Evolutionary conservation across 2,329 filamentous ascomycete genomes (phyloP).

Genomic region (Hypoxylon sp.): DNA sequence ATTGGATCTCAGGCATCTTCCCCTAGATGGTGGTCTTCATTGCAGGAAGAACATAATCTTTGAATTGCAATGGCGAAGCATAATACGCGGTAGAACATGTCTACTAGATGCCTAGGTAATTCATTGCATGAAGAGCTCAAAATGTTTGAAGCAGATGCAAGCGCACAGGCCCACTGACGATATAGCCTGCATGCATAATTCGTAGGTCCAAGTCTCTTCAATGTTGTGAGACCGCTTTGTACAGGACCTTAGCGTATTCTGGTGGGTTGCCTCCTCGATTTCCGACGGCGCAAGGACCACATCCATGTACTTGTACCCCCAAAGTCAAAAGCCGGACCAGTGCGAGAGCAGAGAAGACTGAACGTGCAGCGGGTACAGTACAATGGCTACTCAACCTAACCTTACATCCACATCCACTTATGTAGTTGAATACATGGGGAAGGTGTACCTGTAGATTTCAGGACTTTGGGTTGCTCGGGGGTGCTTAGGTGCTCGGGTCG

Average conservation of each 20-base stretch:
- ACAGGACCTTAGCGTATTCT: constrained; percentile 13
- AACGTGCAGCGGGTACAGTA: constrained; percentile 25
- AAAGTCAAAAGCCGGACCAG: constrained; percentile 30
- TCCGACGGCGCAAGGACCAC: constrained; percentile 36
- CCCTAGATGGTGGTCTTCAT: neutral
- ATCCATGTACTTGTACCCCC: constrained; percentile 17
- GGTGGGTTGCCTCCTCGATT: constrained; percentile 43
- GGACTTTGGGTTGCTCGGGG: constrained; percentile 14
- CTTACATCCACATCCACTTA: no score
- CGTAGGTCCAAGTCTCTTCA: constrained; percentile 3
- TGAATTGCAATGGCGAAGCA: constrained; percentile 6
- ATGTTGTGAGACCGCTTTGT: constrained; percentile 30
- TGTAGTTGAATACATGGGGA: neutral
- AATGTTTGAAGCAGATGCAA: constrained; percentile 18
- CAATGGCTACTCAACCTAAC: no score
- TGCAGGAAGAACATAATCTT: neutral
- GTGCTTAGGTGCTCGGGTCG: constrained; percentile 12
- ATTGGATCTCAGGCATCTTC: neutral
- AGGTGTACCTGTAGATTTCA: constrained; percentile 20
- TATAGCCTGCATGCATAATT: constrained; percentile 25
- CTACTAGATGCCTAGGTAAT: neutral
- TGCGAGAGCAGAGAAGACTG: constrained; percentile 12
- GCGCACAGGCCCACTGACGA: constrained; percentile 29
- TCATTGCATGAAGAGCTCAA: constrained; percentile 9
- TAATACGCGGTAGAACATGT: constrained; percentile 14